Base-by-base conservation (phyloP, 2,329 filamentous ascomycete species). In the Apiospora aurea region DNA sequence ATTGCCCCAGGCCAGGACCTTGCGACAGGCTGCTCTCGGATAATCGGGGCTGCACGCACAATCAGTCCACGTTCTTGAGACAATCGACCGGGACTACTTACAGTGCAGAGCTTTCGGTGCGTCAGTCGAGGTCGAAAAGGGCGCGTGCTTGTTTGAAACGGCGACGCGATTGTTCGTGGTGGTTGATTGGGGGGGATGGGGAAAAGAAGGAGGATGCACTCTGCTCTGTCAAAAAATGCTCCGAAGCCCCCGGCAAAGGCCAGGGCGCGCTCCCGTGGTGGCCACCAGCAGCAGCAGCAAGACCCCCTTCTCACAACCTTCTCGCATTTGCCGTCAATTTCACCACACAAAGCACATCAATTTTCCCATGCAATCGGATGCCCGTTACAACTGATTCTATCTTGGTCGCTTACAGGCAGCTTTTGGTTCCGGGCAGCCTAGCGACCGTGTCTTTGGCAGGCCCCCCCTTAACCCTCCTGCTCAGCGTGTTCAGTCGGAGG, bases 231-330 rank as follows among this genome's bases (percentile, higher is more conserved):
- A 64, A 64, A 64, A 64, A 64, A 64, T 64, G 57, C 57, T 64
- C 57, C 57, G 57, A 64, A 64, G 57, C 57, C 57, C 57, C 57
- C 57, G 57, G 57, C 57, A n/a, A 64, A 64, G 57, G 57, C 57
- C 57, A 64, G 57, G 57, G 57, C 57, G 57, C 57, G 57, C 57
- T 64, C 57, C 57, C 57, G 34, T 29, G 57, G 57, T 41, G 34
- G 34, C 57, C 57, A 64, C 34, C 57, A 64, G 38, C 57, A 64
- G 57, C 34, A 38, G 34, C 34, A 38, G 34, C 34, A 38, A 8
- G 57, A 64, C 57, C 57, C 57, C 57, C 57, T 64, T 64, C 57
- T 34, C 21, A 64, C 57, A 64, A 41, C 57, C 34, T 64, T 64
- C 10, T n/a, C 21, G 18, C n/a, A 41, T 64, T 41, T 64, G 21